These are phyloP conservation scores for Sclerotinia subarctica DNA, from an alignment of 2,329 filamentous ascomycete species.

Conservation along the genomic window DNA sequence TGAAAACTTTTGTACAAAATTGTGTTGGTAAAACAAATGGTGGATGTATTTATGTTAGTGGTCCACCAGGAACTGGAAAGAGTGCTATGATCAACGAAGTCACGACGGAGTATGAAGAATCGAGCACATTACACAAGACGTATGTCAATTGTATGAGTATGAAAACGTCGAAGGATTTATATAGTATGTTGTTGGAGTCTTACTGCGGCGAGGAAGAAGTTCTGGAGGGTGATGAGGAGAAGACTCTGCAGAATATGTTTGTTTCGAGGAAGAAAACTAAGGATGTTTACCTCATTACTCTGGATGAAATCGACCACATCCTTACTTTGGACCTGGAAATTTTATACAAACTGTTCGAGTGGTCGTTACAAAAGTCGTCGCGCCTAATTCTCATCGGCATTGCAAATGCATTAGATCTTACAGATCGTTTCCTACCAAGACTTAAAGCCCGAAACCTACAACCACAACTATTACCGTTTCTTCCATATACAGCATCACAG, in stretches of 20 bases:
- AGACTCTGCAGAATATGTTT: slow-evolving; percentile 69
- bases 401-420: slow-evolving; percentile 92
- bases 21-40: slow-evolving; percentile 58
- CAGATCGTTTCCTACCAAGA: slow-evolving; percentile 88
- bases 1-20: slow-evolving; percentile 66
- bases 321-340: slow-evolving; percentile 84
- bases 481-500: slow-evolving; percentile 85
- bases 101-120: slow-evolving; percentile 55
- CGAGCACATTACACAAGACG: slow-evolving; percentile 58
- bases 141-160: slow-evolving; percentile 98
- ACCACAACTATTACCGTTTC: slow-evolving; percentile 83
- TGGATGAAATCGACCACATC: slow-evolving; percentile 95
- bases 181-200: slow-evolving; percentile 70
- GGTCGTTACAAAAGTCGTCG: slow-evolving; percentile 81
- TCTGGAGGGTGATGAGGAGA: slow-evolving; percentile 63
- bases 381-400: slow-evolving; percentile 84
- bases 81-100: slow-evolving; percentile 88
- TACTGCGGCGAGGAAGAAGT: slow-evolving; percentile 59
- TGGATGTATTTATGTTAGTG: slow-evolving; percentile 91
- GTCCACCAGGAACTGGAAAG: slow-evolving; percentile 93
- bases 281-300: slow-evolving; percentile 72
- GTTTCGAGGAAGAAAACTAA: slow-evolving; percentile 54
- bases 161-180: slow-evolving; percentile 82
- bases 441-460: slow-evolving; percentile 91
- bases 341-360: slow-evolving; percentile 92